Evolutionary conservation across 73 alveolate species (phyloP).

Genomic region (Urostyla sp.): DNA sequence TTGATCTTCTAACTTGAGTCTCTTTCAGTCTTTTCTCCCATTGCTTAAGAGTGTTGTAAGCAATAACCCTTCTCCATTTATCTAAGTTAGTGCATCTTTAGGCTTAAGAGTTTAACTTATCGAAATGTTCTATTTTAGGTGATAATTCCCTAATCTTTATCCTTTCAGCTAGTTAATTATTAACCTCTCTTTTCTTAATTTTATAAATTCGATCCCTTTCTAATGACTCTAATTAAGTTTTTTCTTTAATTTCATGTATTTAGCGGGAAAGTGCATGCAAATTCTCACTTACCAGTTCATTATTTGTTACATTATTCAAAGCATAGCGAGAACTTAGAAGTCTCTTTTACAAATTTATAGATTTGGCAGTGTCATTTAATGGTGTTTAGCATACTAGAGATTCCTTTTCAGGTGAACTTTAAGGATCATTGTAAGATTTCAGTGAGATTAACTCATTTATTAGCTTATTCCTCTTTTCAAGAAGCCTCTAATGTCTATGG

Average conservation of each 20-base stretch:
- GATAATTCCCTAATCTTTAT: neutral
- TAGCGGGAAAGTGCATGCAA: neutral
- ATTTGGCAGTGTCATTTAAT: neutral
- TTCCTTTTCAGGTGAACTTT: neutral
- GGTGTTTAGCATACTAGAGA: neutral
- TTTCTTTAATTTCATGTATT: slow-evolving; percentile 11
- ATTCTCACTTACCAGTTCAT: too few species aligned
- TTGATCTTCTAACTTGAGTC: neutral
- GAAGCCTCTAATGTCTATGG: slow-evolving; percentile 1
- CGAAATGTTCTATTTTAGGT: neutral
- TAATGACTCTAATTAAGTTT: slow-evolving; percentile 1
- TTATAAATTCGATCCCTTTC: slow-evolving; percentile 4
- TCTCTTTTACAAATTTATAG: neutral
- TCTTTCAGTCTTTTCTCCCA: slow-evolving; percentile 44
- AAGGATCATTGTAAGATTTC: neutral
- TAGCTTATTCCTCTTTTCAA: slow-evolving; percentile 1
- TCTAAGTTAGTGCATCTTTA: neutral
- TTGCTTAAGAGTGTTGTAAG: slow-evolving; percentile 15
- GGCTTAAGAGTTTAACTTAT: neutral
- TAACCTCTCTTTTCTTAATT: slow-evolving; percentile 10
- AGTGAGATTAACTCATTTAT: slow-evolving; percentile 13
- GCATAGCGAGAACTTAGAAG: too few species aligned
- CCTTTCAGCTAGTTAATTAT: neutral
- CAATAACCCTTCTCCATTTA: slow-evolving; percentile 1
- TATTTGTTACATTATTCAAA: too few species aligned